Conservation (phyloP, 2,329 filamentous ascomycete genomes). For the Nigrospora sphaerica region DNA sequence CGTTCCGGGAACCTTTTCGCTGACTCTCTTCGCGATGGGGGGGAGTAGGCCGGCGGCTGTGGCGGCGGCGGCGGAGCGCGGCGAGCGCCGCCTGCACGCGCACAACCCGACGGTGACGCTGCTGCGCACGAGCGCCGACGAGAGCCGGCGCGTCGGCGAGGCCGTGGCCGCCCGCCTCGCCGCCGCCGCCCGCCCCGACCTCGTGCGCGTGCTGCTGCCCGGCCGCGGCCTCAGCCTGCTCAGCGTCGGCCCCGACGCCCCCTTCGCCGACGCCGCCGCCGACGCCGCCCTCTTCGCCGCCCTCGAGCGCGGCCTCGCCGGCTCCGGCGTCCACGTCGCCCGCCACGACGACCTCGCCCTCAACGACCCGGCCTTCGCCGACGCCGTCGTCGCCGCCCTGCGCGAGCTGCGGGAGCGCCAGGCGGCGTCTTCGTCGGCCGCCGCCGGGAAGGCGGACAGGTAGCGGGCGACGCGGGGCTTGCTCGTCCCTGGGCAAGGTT, state of each 20-base stretch:
- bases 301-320: conserved; percentile 39
- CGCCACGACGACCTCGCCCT: conserved; percentile 40
- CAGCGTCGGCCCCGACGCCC: conserved; percentile 35
- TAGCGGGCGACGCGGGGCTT: too few species aligned
- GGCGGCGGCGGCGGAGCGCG: conserved; percentile 34
- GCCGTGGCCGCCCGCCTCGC: conserved; percentile 49
- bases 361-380: conserved; percentile 34
- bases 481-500: too few species aligned
- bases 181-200: conserved; percentile 26
- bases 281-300: conserved; percentile 45
- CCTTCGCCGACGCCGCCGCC: conserved; percentile 40
- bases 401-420: not conserved
- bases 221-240: conserved; percentile 55
- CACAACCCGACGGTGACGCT: conserved; percentile 63
- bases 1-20: too few species aligned
- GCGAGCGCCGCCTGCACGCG: conserved; percentile 46
- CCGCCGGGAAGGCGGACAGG: too few species aligned
- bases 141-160: conserved; percentile 46
- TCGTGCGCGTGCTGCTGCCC: conserved; percentile 52
- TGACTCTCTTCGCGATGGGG: too few species aligned
- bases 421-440: too few species aligned
- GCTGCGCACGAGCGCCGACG: conserved; percentile 54
- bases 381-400: conserved; percentile 1
- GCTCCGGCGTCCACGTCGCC: conserved; percentile 39
- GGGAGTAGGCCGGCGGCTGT: conserved; percentile 1